phyloP scores from a whole-genome alignment of 2,329 filamentous ascomycete species.

The Pseudogymnoascus sp. region DNA sequence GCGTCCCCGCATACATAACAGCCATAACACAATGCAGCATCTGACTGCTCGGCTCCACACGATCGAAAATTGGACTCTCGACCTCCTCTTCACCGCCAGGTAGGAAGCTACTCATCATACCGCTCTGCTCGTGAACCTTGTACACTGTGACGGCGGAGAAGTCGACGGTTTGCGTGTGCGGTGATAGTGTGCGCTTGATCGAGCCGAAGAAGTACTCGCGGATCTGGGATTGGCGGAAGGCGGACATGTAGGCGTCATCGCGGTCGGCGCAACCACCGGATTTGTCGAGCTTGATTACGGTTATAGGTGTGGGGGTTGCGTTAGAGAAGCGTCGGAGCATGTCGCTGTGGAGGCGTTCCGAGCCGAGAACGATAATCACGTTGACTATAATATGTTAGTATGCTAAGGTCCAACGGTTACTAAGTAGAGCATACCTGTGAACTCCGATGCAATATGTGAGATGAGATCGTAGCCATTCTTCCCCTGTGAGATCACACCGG shows the following conservation, averaged over 20 bases:
- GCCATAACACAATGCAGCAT: slow-evolving; percentile 80
- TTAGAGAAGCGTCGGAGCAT: slow-evolving; percentile 62
- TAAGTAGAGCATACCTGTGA: slow-evolving; percentile 45
- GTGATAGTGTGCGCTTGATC: slow-evolving; percentile 68
- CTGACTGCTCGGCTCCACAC: slow-evolving; percentile 56
- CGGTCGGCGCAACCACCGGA: slow-evolving; percentile 79
- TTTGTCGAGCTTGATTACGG: slow-evolving; percentile 72
- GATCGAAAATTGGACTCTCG: slow-evolving; percentile 47
- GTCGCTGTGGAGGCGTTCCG: slow-evolving; percentile 67
- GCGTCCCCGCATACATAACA: slow-evolving; percentile 69
- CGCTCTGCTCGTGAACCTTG: slow-evolving; percentile 48
- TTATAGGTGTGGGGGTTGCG: slow-evolving; percentile 60
- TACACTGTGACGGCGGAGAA: slow-evolving; percentile 71
- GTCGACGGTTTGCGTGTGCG: slow-evolving; percentile 78
- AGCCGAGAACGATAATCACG: slow-evolving; percentile 75
- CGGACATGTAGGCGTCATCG: slow-evolving; percentile 67
- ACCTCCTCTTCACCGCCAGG: slow-evolving; percentile 29
- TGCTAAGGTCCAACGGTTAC: not conserved
- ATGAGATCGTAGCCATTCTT: slow-evolving; percentile 69
- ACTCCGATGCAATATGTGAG: slow-evolving; percentile 68
- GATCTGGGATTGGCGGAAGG: slow-evolving; percentile 67
- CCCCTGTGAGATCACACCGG: slow-evolving; percentile 60
- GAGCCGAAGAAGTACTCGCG: slow-evolving; percentile 94
- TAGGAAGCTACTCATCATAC: slow-evolving; percentile 29
- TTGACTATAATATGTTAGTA: slow-evolving; percentile 49